phyloP scores from a whole-genome alignment of 2,329 filamentous ascomycete species.

The Rhynchosporium agropyri region DNA sequence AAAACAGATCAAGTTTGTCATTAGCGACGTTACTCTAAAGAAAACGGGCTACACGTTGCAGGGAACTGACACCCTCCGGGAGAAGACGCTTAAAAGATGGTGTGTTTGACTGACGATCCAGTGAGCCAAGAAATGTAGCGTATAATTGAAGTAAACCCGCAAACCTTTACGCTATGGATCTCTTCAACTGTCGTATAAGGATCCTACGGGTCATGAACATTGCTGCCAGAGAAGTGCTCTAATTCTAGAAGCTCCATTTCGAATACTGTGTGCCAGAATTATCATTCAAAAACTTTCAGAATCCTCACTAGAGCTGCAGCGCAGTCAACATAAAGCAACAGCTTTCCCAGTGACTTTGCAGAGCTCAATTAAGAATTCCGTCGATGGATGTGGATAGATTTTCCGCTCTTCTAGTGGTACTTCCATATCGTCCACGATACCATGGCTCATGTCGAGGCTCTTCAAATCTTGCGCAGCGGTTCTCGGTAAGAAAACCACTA shows the following conservation, averaged over 20 bases:
- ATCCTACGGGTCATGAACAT: slow-evolving; percentile 3
- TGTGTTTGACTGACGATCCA: not conserved
- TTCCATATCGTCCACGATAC: not conserved
- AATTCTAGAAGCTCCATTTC: not conserved
- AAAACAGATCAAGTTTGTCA: not conserved
- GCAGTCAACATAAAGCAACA: not conserved
- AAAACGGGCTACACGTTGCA: no score
- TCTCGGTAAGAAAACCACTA: slow-evolving; percentile 8
- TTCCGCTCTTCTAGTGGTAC: slow-evolving; percentile 1
- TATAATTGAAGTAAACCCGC: not conserved
- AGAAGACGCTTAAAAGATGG: no score
- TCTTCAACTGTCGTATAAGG: not conserved
- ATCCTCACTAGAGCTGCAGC: not conserved
- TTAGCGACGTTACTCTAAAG: not conserved
- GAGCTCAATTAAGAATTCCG: not conserved
- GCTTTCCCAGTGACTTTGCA: not conserved
- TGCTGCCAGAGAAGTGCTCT: not conserved
- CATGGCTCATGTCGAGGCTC: not conserved
- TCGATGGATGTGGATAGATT: slow-evolving; percentile 1
- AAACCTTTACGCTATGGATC: not conserved
- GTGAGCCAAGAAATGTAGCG: not conserved
- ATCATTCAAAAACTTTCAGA: not conserved
- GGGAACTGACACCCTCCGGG: no score
- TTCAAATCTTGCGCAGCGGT: not conserved
- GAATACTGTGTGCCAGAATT: not conserved